Evolutionary conservation across 1,139 yeast species (phyloP).

Genomic region (Yamadazyma songkhlaensis): DNA sequence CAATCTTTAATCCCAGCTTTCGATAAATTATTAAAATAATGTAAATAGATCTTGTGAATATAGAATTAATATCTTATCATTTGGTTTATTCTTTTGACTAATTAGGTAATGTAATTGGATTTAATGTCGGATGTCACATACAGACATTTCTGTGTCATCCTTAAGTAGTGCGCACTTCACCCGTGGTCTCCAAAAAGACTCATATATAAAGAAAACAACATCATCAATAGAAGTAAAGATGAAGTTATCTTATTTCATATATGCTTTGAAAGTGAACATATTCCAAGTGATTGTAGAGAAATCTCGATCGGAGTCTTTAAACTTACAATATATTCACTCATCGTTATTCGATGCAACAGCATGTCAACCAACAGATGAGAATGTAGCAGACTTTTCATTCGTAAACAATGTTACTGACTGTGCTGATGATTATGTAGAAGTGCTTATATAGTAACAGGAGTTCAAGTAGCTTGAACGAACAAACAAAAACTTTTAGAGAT

Average conservation of each 20-base stretch:
- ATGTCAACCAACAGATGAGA: slow-evolving; percentile 18
- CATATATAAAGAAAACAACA: neutral
- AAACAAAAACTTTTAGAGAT: too few species aligned
- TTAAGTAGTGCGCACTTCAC: neutral
- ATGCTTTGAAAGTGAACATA: slow-evolving; percentile 37
- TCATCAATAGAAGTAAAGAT: slow-evolving; percentile 13
- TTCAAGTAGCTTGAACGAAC: too few species aligned
- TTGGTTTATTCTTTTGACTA: neutral
- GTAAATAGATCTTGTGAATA: slow-evolving; percentile 8
- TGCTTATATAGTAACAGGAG: neutral
- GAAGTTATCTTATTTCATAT: slow-evolving; percentile 35
- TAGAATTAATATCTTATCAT: neutral
- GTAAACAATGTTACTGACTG: slow-evolving; percentile 29
- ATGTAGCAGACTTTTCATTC: slow-evolving; percentile 10
- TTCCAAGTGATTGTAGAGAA: slow-evolving; percentile 35
- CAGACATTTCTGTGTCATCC: neutral
- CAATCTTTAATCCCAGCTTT: slow-evolving; percentile 95
- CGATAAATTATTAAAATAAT: slow-evolving; percentile 56
- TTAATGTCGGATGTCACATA: too few species aligned
- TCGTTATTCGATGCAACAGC: slow-evolving; percentile 31
- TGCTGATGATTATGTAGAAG: slow-evolving; percentile 3
- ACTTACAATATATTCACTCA: slow-evolving; percentile 34
- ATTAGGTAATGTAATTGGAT: neutral
- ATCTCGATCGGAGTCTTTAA: slow-evolving; percentile 32
- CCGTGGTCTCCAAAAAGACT: neutral